Conservation (phyloP, 2,329 filamentous ascomycete species). For the Microdochium paspali region DNA sequence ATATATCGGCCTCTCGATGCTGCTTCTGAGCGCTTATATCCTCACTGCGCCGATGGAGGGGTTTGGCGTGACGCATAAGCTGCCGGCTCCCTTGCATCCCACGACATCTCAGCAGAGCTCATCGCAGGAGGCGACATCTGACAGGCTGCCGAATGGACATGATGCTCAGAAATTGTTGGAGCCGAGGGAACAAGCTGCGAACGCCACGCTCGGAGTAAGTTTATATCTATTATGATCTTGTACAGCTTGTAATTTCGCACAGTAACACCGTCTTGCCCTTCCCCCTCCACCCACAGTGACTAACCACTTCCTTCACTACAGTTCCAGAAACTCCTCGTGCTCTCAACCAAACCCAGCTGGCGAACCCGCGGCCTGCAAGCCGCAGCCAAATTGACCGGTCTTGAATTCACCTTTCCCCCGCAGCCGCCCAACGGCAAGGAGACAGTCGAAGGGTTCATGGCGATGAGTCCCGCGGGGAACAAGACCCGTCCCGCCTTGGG, state of each 20-base stretch:
- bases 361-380: constrained; percentile 22
- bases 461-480: constrained; percentile 1
- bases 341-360: constrained; percentile 23
- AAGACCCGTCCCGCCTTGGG: constrained; percentile 6
- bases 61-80: background rate
- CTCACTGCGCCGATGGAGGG: background rate
- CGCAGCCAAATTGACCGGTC: constrained; percentile 19
- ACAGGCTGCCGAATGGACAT: background rate
- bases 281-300: too few relatives aligned
- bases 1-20: background rate
- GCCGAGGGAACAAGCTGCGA: background rate
- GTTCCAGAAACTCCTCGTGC: constrained; percentile 18
- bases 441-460: background rate
- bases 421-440: background rate
- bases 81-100: background rate
- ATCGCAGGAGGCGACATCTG: background rate
- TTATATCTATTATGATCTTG: too few relatives aligned
- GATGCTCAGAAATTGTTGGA: background rate
- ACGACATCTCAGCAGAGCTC: background rate
- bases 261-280: too few relatives aligned
- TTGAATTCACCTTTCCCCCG: constrained; percentile 19
- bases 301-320: too few relatives aligned
- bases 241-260: too few relatives aligned
- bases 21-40: background rate
- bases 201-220: background rate